Percentiles rank a stretch among this genome's conserved stretches.
Conservation (phyloP, 306 rosid genomes). For the Luffa aegyptiaca region DNA sequence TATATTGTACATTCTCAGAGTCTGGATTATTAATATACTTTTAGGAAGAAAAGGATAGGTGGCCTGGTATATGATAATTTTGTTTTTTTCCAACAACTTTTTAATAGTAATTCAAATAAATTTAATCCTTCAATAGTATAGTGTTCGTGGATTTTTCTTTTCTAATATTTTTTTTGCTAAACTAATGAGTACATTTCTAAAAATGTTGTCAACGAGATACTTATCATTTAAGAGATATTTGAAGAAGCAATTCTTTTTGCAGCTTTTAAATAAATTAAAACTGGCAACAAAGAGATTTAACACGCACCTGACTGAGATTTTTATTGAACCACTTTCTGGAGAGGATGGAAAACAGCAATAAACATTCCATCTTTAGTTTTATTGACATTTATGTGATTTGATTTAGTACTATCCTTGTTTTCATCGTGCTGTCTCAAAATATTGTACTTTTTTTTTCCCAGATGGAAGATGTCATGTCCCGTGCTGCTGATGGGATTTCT, state of each 20-base stretch:
- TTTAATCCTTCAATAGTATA: background rate
- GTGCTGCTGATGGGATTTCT: conserved; percentile 42
- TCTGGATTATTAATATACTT: background rate
- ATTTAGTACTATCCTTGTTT: background rate
- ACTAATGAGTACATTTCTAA: background rate
- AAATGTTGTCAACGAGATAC: background rate
- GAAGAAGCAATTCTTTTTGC: background rate
- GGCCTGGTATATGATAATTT: background rate
- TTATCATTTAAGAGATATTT: background rate
- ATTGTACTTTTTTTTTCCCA: conserved; percentile 14
- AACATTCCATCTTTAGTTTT: background rate
- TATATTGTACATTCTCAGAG: background rate
- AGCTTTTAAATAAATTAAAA: background rate
- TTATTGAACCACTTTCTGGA: background rate
- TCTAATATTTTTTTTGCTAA: background rate
- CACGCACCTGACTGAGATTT: background rate
- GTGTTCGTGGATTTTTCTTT: background rate
- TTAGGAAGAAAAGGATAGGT: background rate
- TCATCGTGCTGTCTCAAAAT: background rate
- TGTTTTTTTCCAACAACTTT: background rate
- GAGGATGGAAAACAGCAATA: background rate
- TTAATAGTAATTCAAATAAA: background rate
- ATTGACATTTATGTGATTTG: background rate
- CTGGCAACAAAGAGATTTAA: background rate
- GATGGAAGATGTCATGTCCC: conserved; percentile 86